Evolutionary conservation across 2,329 filamentous ascomycete species (phyloP), one percentile per base, ranked within the genome.

Genomic region (Beauveria sp.): DNA sequence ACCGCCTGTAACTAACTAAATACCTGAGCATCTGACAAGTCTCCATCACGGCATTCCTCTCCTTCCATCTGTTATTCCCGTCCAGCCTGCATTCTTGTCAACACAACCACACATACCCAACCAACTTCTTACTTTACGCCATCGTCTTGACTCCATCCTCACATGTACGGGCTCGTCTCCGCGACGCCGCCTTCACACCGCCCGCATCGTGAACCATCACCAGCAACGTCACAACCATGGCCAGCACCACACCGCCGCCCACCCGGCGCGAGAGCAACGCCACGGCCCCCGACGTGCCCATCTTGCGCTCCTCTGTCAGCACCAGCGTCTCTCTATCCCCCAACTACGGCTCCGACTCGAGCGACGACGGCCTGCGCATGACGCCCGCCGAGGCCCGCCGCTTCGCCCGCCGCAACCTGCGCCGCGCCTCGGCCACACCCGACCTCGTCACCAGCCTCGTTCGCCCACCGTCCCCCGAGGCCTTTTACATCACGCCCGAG

Each of bases 401-500:
- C 46, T 72, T 75, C 47, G 72, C 71, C 43, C 70, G 72, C 28
- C 71, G 71, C n/a, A 73, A 68, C 62, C 67, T 74, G 52, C 69
- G 71, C 51, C 70, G 69, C 40, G 67, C 68, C 26, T 70, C 71
- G 18, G 71, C 72, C n/a, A 76, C 73, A 14, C 73, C 73, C 55
- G 73, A 76, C 59, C 71, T 75, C 60, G 72, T 75, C 63, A 75
- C 72, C 43, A 75, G 73, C 65, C 71, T 75, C 55, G 72, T 75
- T 52, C 71, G 73, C 5, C 72, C 72, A 2, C 70, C 71, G 1
- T 75, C 73, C 3, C 72, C 73, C n/a, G 73, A 75, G 61, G 64
- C 70, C 34, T 67, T 72, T 51, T 74, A 73, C 57, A 64, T 68
- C 24, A 67, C 67, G 0, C 66, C 70, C 16, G 69, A 70, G 50